Evolutionary conservation across 305 asterid genomes (phyloP), one percentile per base, ranked within the genome.

Genomic region (Monarda citriodora): DNA sequence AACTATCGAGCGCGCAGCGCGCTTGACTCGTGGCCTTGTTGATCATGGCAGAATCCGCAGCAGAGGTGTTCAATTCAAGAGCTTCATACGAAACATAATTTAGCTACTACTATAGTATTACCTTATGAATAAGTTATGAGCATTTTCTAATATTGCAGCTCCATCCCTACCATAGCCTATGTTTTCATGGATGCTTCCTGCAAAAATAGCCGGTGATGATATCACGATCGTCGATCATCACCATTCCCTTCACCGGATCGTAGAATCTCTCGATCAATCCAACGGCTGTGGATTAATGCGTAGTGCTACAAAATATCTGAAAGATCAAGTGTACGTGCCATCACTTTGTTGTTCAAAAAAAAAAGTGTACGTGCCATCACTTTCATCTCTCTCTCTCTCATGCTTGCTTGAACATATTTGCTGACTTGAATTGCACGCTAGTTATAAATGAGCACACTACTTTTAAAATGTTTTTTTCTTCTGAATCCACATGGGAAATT

Each of bases 251-350:
- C 14, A 66, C 53, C 4, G 87, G 83, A 59, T 79, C 82, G 17
- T 85, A 79, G 68, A 85, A 82, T 69, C 87, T 70, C 55, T 81
- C 83, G 9, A 82, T 77, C 62, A 82, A 34, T 25, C 72, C 71
- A 20, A 82, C 65, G 23, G 80, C 67, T 3, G 87, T 85, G 32
- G 26, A 23, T 2, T 23, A 23, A 23, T 23, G 26, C 4, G 26
- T 23, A 87, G 97, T 53, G 96, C 97, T 10, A 46, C 96, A 0
- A 93, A 87, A 34, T 87, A 87, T 79, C 84, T 87, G 54, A 90
- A 90, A 72, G 96, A 90, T 66, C 96, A 90, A 75, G 89, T 90
- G 21, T 90, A 83, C 48, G 96, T 89, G 67, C 97, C 97, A 32
- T 84, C 98, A 29, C 32, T 29, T 29, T 29, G n/a, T n/a, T n/a